These are phyloP conservation scores for Dothistroma pini DNA, from an alignment of 2,329 filamentous ascomycete species.

Conservation along the genomic window DNA sequence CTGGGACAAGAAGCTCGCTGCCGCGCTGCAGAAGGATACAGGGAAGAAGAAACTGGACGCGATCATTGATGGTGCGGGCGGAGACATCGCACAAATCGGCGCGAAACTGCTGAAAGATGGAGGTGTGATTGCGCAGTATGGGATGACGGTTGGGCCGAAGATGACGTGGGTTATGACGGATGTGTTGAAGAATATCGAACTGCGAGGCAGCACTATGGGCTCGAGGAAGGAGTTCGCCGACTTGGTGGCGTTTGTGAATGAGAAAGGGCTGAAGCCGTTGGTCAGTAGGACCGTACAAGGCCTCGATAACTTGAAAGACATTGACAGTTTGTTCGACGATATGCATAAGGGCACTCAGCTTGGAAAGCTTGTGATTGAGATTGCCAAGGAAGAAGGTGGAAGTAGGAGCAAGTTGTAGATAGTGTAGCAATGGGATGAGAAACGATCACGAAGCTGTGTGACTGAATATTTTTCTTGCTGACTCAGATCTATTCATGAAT, in stretches of 20 bases:
- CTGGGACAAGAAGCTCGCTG: slow-evolving; percentile 74
- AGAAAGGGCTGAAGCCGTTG: slow-evolving; percentile 70
- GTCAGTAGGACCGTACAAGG: slow-evolving; percentile 68
- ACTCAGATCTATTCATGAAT: neutral
- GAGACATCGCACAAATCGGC: slow-evolving; percentile 70
- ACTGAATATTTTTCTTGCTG: neutral
- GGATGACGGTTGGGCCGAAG: slow-evolving; percentile 83
- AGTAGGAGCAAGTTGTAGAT: slow-evolving; percentile 28
- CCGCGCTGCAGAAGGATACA: slow-evolving; percentile 57
- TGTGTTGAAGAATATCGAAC: slow-evolving; percentile 81
- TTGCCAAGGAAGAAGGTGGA: slow-evolving; percentile 39
- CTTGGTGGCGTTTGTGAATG: slow-evolving; percentile 78
- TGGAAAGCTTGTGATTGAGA: slow-evolving; percentile 83
- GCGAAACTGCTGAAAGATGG: slow-evolving; percentile 70
- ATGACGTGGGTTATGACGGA: slow-evolving; percentile 85
- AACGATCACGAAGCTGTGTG: neutral
- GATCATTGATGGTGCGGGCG: slow-evolving; percentile 87
- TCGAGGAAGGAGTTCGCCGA: slow-evolving; percentile 84
- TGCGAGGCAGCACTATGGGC: slow-evolving; percentile 86
- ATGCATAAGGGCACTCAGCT: slow-evolving; percentile 86
- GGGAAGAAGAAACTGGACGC: slow-evolving; percentile 67
- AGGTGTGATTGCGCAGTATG: slow-evolving; percentile 80
- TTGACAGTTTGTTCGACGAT: slow-evolving; percentile 79
- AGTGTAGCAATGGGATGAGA: neutral
- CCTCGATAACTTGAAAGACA: slow-evolving; percentile 70